Conservation (phyloP, 176 grass and related monocot genomes). For the Carex littledalei region DNA sequence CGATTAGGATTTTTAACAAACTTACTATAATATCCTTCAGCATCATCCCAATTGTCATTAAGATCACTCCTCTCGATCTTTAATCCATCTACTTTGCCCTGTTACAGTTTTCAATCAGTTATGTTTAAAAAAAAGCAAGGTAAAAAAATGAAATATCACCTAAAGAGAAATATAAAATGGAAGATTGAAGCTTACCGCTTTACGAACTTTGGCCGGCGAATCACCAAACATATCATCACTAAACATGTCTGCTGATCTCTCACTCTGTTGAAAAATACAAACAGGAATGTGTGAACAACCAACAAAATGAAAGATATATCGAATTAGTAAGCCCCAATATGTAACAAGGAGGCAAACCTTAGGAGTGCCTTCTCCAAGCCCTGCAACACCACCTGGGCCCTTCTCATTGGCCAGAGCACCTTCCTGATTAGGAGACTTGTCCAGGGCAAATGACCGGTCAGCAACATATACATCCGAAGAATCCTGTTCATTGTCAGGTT, state of each 20-base stretch:
- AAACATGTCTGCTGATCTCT: slow-evolving; percentile 89
- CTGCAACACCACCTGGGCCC: slow-evolving; percentile 30
- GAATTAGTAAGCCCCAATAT: slow-evolving; percentile 21
- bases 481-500: slow-evolving; percentile 40
- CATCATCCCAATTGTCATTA: slow-evolving; percentile 99
- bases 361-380: slow-evolving; percentile 84
- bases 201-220: slow-evolving; percentile 71
- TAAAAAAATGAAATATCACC: neutral
- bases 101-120: slow-evolving; percentile 1
- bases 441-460: slow-evolving; percentile 51
- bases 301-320: neutral
- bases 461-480: slow-evolving; percentile 46
- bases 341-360: slow-evolving; percentile 48
- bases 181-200: slow-evolving; percentile 42
- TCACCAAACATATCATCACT: slow-evolving; percentile 96
- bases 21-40: slow-evolving; percentile 98
- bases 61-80: slow-evolving; percentile 62
- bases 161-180: neutral
- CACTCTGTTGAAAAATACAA: slow-evolving; percentile 57
- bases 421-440: slow-evolving; percentile 57
- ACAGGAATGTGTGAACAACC: neutral
- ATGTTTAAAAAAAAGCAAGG: neutral
- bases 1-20: slow-evolving; percentile 18
- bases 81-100: slow-evolving; percentile 71
- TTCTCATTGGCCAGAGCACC: slow-evolving; percentile 22